Conservation (phyloP, 768 basidiomycete genomes). For the Hygrocybe coccinea region DNA sequence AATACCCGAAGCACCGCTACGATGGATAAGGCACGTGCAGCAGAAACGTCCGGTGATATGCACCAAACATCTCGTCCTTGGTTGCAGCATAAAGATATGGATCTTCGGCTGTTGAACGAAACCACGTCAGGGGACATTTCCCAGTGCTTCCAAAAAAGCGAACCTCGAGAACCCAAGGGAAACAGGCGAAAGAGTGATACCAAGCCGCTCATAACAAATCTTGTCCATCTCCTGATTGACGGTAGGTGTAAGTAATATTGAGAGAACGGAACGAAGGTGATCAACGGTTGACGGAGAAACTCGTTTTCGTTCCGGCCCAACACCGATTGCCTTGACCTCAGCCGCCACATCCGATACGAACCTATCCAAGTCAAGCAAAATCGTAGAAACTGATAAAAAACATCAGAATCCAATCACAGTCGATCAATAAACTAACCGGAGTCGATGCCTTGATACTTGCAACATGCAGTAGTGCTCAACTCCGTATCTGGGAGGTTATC, state of each 20-base stretch:
- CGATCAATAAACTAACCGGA: conserved; percentile 3
- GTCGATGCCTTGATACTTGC: conserved; percentile 9
- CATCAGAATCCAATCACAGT: conserved; percentile 2
- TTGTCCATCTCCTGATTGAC: conserved; percentile 66
- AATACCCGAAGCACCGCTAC: conserved; percentile 64
- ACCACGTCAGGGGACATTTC: not conserved
- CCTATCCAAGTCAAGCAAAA: conserved; percentile 47
- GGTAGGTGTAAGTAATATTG: conserved; percentile 62
- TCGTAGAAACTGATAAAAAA: conserved; percentile 40
- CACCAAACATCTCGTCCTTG: conserved; percentile 55
- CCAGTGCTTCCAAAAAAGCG: conserved; percentile 8
- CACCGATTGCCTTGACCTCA: conserved; percentile 49
- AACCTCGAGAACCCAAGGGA: conserved; percentile 51
- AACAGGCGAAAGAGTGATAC: conserved; percentile 35
- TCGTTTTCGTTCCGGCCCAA: conserved; percentile 38
- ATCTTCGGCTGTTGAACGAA: conserved; percentile 29
- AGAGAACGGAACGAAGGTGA: conserved; percentile 56
- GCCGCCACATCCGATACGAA: conserved; percentile 47
- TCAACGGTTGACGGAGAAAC: conserved; percentile 45
- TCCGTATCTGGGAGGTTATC: conserved; percentile 2
- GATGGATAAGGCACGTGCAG: conserved; percentile 63
- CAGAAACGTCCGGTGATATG: conserved; percentile 66
- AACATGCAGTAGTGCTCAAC: conserved; percentile 4
- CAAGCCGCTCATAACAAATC: conserved; percentile 57
- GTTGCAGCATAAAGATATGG: conserved; percentile 35